Percentiles rank a stretch among this genome's conserved stretches.
Evolutionary conservation across 1,139 yeast species (phyloP).

Genomic region (Fermentozyma sake): DNA sequence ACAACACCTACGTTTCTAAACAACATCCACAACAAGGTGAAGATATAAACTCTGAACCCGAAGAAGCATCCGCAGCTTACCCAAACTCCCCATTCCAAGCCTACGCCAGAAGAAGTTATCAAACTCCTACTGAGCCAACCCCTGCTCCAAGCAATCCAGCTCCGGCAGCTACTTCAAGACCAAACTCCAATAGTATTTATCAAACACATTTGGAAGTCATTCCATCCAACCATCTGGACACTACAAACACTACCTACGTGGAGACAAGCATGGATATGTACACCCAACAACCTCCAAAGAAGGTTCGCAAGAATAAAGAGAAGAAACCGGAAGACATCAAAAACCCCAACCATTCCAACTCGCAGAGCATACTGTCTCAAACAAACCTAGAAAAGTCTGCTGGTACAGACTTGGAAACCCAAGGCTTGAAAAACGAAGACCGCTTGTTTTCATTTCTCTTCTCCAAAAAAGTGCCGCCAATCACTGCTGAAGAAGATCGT

Average conservation of each 20-base stretch:
- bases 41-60: conserved; percentile 5
- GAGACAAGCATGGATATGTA: conserved; percentile 5
- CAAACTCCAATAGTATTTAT: conserved; percentile 4
- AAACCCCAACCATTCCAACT: no score
- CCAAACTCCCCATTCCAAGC: conserved; percentile 8
- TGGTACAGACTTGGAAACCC: conserved; percentile 5
- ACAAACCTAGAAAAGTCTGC: conserved; percentile 10
- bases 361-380: conserved; percentile 10
- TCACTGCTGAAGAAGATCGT: conserved; percentile 35
- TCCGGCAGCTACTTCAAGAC: no score
- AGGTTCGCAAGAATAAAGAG: conserved; percentile 1
- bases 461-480: conserved; percentile 31
- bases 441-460: conserved; percentile 24
- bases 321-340: no score
- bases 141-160: no score
- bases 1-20: conserved; percentile 4
- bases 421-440: conserved; percentile 13
- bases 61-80: conserved; percentile 7
- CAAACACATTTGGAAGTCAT: conserved; percentile 5
- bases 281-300: conserved; percentile 4
- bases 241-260: conserved; percentile 8
- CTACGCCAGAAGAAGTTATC: conserved; percentile 7
- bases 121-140: neutral
- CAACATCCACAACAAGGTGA: conserved; percentile 5
- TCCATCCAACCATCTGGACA: conserved; percentile 7